phyloP scores from a whole-genome alignment of 148 eudicot species.

The Selenicereus undatus region DNA sequence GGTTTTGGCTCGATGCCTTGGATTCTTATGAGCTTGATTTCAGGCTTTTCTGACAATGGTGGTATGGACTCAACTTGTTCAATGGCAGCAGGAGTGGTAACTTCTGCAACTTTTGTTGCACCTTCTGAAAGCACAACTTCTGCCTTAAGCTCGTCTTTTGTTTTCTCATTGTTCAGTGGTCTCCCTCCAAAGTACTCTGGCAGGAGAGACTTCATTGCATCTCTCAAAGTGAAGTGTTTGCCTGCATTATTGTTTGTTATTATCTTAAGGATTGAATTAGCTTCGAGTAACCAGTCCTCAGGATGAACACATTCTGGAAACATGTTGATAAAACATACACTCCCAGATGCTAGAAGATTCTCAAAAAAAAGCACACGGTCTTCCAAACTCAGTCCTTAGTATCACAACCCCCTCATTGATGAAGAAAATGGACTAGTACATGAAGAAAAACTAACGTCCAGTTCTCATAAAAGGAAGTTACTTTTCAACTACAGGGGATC shows the following conservation, averaged over 20 bases:
- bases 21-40: slow-evolving; percentile 68
- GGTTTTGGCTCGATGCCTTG: slow-evolving; percentile 81
- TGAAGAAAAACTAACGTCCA: not conserved
- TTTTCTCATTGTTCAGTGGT: slow-evolving; percentile 20
- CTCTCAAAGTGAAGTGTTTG: slow-evolving; percentile 61
- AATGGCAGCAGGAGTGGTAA: slow-evolving; percentile 19
- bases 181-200: slow-evolving; percentile 58
- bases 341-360: not conserved
- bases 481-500: not conserved
- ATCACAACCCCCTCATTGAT: not conserved
- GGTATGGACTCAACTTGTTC: slow-evolving; percentile 21
- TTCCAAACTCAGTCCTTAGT: not conserved
- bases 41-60: slow-evolving; percentile 23
- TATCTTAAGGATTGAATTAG: not conserved
- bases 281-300: not conserved
- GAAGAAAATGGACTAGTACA: not conserved
- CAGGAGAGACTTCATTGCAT: slow-evolving; percentile 64
- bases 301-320: not conserved
- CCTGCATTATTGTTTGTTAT: slow-evolving; percentile 39
- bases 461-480: not conserved
- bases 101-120: slow-evolving; percentile 25
- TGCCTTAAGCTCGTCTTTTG: slow-evolving; percentile 24
- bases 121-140: slow-evolving; percentile 36
- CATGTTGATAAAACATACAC: not conserved
- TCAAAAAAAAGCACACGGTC: not conserved